Evolutionary conservation across 1,284 basidiomycete species (phyloP), one percentile per base, ranked within the genome.

Genomic region (Anthracocystis walkeri): DNA sequence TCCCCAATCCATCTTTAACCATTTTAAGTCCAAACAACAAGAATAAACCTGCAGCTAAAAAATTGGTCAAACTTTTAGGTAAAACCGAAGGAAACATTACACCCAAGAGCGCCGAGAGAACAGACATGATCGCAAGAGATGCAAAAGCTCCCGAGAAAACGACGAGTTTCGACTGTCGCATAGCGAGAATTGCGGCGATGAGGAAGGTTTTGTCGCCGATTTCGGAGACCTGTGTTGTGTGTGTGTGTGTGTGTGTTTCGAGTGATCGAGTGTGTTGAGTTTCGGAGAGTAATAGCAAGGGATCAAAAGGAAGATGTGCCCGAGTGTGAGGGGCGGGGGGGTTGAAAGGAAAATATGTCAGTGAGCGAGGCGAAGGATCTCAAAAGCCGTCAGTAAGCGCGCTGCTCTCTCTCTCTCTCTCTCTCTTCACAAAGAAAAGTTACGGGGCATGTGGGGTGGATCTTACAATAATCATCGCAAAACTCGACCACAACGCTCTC

Each of bases 141-240:
- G 90, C 89, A 80, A 98, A 92, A 1, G 95, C 95, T 51, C 96
- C 96, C 1, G 89, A 88, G 84, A 98, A 98, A 58, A 99, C 95
- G 60, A 91, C 87, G 49, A 91, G 82, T 14, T 94, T 91, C 0
- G 93, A 90, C 84, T 97, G 94, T 3, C 95, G 91, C 90, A 97
- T 96, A 10, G 96, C 93, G 77, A 99, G 91, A 79, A 99, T 95
- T 63, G 96, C 97, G 23, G 96, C 89, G 51, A 98, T 97, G 67
- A 99, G 90, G 85, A 99, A 99, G 0, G 96, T 99, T 87, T 98
- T 98, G 90, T 99, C 97, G 50, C 96, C 95, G 74, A 87, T 85
- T 69, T 87, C 86, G 16, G 85, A 86, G 40, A 87, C 83, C 80
- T 29, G 29, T 29, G 4, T 82, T 58, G 29, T 29, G 4, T 82